Evolutionary conservation across 257 asterid genomes (phyloP), one percentile per base, ranked within the genome.

Genomic region (Solanum etuberosum): DNA sequence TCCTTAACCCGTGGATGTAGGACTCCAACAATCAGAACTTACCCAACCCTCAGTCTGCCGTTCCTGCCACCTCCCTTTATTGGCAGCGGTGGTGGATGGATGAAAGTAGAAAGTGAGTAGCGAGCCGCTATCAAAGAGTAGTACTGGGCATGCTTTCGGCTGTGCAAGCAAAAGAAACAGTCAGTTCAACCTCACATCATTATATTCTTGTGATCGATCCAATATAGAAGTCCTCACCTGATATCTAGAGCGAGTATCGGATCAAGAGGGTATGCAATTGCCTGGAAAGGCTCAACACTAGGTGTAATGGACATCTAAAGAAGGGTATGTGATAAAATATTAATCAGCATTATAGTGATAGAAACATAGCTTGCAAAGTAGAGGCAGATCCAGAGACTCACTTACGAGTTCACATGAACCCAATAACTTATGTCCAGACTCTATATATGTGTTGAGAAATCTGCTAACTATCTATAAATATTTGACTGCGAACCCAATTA

Each of bases 211-310:
- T 43, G 61, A 18, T 40, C 29, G 16, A 57, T 13, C 34, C 67
- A 63, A 77, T 78, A 31, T 25, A 73, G 84, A 32, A 32, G 25
- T 89, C 83, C 88, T 88, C 85, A 92, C 99, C 99, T 97, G 89
- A 97, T 95, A 85, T 96, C 98, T 76, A 43, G 5, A 43, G 51
- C 51, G 51, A 43, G 51, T 12, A 43, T 43, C 51, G 5, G 51
- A 43, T 43, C 99, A 88, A 97, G 98, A 63, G 99, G 99, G 91
- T 96, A 97, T 10, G 99, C 98, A 87, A 94, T 96, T 34, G 99
- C 99, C 92, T 95, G 98, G 91, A 97, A 96, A 85, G 99, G 99
- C 86, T 93, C 97, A 91, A 97, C 98, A 73, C 99, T 95, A 23
- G 99, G 99, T 86, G 96, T 91, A 88, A 97, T 92, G 67, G 98